Evolutionary conservation across 23 red algal genomes (phyloP).

Genomic region (Gracilaria domingensis): DNA sequence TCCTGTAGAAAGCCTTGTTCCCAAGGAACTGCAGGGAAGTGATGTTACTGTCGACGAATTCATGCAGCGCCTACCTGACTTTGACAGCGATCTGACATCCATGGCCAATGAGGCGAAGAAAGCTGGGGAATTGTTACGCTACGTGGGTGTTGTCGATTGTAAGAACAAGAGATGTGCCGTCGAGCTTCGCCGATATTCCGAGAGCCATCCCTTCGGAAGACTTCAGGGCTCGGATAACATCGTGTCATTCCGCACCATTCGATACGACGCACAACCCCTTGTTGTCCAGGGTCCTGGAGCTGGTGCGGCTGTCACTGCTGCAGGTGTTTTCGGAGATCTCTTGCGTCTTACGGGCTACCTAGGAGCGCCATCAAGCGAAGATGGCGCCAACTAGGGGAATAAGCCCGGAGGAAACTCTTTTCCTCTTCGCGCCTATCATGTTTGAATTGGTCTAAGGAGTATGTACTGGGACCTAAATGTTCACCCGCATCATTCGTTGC

Average conservation of each 20-base stretch:
- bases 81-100: conserved; percentile 71
- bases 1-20: conserved; percentile 86
- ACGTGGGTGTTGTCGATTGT: conserved; percentile 92
- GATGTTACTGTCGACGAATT: conserved; percentile 85
- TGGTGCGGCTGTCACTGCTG: conserved; percentile 94
- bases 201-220: conserved; percentile 91
- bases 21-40: conserved; percentile 59
- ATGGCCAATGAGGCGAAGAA: conserved; percentile 83
- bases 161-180: conserved; percentile 71
- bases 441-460: too few relatives aligned
- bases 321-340: conserved; percentile 96
- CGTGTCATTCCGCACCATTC: conserved; percentile 89
- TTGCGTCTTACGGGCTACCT: conserved; percentile 88
- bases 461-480: too few relatives aligned
- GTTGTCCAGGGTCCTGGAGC: conserved; percentile 95
- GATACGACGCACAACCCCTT: conserved; percentile 96
- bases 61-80: conserved; percentile 85
- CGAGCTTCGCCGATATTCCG: conserved; percentile 81
- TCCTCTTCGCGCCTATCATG: not conserved
- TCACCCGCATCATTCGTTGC: too few relatives aligned
- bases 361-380: conserved; percentile 81
- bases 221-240: conserved; percentile 97
- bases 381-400: not conserved
- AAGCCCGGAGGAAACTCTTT: not conserved
- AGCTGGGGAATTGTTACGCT: conserved; percentile 82